phyloP scores from a whole-genome alignment of 345 rosid genomes.

The Salix caprea region DNA sequence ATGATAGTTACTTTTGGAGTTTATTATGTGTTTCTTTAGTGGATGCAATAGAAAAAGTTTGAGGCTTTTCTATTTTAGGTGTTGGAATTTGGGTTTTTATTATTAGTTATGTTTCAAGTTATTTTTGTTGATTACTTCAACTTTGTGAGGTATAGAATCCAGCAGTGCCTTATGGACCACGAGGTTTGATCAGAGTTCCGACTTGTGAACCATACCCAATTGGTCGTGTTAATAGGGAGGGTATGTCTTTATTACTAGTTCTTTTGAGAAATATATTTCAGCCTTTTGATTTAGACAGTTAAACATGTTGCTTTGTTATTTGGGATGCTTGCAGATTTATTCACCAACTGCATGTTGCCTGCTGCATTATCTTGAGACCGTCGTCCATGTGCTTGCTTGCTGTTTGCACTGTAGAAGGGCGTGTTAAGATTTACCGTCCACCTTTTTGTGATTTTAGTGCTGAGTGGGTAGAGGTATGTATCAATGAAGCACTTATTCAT shows the following conservation, averaged over 20 bases:
- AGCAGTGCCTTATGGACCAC: slow-evolving; percentile 71
- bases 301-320: background rate
- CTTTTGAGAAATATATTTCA: background rate
- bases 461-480: slow-evolving; percentile 88
- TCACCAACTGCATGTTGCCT: slow-evolving; percentile 55
- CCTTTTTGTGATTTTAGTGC: slow-evolving; percentile 79
- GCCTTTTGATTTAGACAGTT: background rate
- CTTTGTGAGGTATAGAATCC: slow-evolving; percentile 51
- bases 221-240: slow-evolving; percentile 57
- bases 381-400: slow-evolving; percentile 73
- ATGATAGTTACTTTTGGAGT: background rate
- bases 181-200: slow-evolving; percentile 67
- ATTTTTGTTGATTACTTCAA: background rate
- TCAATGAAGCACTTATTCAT: background rate
- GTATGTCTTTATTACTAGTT: slow-evolving; percentile 22
- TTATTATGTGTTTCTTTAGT: background rate
- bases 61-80: background rate
- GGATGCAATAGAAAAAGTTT: background rate
- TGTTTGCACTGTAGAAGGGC: slow-evolving; percentile 77
- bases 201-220: slow-evolving; percentile 52
- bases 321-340: slow-evolving; percentile 45
- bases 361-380: slow-evolving; percentile 62
- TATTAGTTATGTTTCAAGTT: background rate
- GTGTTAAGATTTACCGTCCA: slow-evolving; percentile 74
- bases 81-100: background rate